These are phyloP conservation scores for Juncus effusus DNA, from an alignment of 176 grass and related monocot genomes.

Conservation along the genomic window DNA sequence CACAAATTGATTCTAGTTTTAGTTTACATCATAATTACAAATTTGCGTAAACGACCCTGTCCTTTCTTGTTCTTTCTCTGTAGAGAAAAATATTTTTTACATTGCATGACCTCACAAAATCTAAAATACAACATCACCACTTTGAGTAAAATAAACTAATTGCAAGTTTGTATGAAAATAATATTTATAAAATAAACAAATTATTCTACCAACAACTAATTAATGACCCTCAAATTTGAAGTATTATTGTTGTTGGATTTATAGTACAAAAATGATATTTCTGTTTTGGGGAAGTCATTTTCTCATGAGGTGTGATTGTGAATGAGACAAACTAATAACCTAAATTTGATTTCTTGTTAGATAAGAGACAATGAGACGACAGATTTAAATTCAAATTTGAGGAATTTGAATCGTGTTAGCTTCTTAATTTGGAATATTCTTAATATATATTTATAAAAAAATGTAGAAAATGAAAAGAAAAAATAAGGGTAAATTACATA, in stretches of 20 bases:
- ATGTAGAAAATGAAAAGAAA: not conserved
- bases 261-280: no score
- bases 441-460: not conserved
- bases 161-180: no score
- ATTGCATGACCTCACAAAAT: not conserved
- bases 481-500: not conserved
- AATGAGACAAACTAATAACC: no score
- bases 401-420: slow-evolving; percentile 20
- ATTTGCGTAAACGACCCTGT: not conserved
- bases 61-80: no score
- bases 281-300: no score
- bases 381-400: not conserved
- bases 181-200: no score
- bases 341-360: not conserved
- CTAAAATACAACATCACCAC: not conserved
- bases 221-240: no score
- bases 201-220: no score
- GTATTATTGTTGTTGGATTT: no score
- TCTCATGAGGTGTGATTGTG: no score
- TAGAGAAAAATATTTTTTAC: no score
- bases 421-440: not conserved
- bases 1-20: not conserved
- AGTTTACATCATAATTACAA: slow-evolving; percentile 17
- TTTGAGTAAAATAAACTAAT: not conserved
- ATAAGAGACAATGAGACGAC: not conserved